Percentiles rank a stretch among this genome's conserved stretches.
phyloP scores from a whole-genome alignment of 257 asterid species.

The Nyctanthes arbortristis region DNA sequence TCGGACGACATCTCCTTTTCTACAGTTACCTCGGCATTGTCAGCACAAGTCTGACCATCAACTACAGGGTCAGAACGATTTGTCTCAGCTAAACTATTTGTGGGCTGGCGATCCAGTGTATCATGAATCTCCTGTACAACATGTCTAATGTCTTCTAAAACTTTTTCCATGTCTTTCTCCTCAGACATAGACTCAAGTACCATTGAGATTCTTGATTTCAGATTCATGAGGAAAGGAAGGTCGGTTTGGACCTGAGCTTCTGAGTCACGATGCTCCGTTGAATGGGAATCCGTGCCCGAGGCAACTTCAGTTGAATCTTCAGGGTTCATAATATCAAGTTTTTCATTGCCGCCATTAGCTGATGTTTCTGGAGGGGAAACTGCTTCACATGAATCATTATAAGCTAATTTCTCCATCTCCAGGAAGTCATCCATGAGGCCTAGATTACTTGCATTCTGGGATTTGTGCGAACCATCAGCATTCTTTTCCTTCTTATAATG shows the following conservation, averaged over 20 bases:
- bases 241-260: constrained; percentile 36
- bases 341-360: constrained; percentile 28
- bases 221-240: constrained; percentile 41
- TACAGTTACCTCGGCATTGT: constrained; percentile 32
- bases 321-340: constrained; percentile 35
- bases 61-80: constrained; percentile 29
- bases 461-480: constrained; percentile 55
- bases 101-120: constrained; percentile 34
- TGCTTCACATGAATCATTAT: constrained; percentile 46
- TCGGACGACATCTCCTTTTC: constrained; percentile 32
- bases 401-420: constrained; percentile 97
- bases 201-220: constrained; percentile 59
- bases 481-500: constrained; percentile 69
- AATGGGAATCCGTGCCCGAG: constrained; percentile 29
- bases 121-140: constrained; percentile 59
- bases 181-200: constrained; percentile 57
- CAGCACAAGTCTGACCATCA: constrained; percentile 27
- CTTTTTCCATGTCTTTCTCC: constrained; percentile 54
- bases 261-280: constrained; percentile 25
- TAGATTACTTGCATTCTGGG: constrained; percentile 60
- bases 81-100: constrained; percentile 31
- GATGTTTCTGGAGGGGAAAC: constrained; percentile 38
- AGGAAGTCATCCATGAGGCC: constrained; percentile 97
- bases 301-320: constrained; percentile 36
- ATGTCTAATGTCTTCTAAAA: constrained; percentile 49